Conservation (phyloP, 2,329 filamentous ascomycete species). For the Gremmenia infestans region DNA sequence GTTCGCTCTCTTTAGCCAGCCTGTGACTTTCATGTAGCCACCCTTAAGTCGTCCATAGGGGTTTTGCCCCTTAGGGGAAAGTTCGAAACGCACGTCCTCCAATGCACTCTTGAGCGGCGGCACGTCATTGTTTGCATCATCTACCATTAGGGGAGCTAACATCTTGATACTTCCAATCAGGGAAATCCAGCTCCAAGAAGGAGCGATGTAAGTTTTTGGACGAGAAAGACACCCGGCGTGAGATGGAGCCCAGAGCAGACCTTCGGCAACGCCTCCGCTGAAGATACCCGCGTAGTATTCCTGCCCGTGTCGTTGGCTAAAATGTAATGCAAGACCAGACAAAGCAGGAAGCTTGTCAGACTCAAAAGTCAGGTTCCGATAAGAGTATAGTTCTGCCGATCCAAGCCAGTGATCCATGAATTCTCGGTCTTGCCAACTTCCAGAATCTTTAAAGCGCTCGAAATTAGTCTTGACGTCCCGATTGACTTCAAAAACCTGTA, state of each 20-base stretch:
- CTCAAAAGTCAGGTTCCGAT: not conserved
- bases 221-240: not conserved
- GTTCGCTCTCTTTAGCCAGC: not conserved
- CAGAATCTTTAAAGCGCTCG: not conserved
- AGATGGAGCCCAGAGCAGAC: not conserved
- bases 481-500: too few species aligned
- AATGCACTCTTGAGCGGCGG: not conserved
- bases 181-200: slow-evolving; percentile 10
- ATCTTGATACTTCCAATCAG: slow-evolving; percentile 5
- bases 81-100: slow-evolving; percentile 2
- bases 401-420: not conserved
- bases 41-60: slow-evolving; percentile 4
- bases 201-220: not conserved
- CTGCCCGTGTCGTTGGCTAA: not conserved
- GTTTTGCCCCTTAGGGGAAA: slow-evolving; percentile 2
- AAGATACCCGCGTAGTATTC: not conserved
- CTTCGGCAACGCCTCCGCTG: not conserved
- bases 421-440: not conserved
- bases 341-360: not conserved
- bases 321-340: not conserved
- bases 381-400: not conserved
- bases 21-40: slow-evolving; percentile 4
- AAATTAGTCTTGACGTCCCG: too few species aligned
- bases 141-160: not conserved
- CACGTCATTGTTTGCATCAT: not conserved